These are phyloP conservation scores for Solanum pimpinellifolium DNA, from an alignment of 257 asterid genomes.

Conservation along the genomic window DNA sequence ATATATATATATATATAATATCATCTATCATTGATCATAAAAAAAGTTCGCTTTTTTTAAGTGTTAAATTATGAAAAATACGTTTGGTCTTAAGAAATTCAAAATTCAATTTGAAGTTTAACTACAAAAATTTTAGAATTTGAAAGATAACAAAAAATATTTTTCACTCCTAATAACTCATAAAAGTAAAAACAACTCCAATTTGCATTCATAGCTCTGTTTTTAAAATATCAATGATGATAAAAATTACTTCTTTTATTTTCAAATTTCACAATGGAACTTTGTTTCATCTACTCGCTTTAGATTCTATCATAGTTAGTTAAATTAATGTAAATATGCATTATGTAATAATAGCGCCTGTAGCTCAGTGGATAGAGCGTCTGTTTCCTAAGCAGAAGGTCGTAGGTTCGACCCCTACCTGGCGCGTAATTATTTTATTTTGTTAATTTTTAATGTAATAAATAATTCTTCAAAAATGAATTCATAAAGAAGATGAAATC, in stretches of 20 bases:
- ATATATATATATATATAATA: no score
- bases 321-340: no score
- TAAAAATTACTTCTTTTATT: no score
- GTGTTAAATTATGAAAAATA: no score
- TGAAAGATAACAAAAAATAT: no score
- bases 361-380: constrained; percentile 99
- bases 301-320: neutral
- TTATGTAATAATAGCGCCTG: constrained; percentile 28
- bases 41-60: no score
- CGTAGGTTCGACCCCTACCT: constrained; percentile 98
- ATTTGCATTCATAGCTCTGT: neutral
- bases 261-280: neutral
- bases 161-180: neutral
- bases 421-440: constrained; percentile 34
- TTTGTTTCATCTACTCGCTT: no score
- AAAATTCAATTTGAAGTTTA: no score
- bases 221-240: neutral
- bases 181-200: neutral
- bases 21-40: no score
- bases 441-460: neutral
- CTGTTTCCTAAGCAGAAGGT: constrained; percentile 98
- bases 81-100: neutral
- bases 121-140: no score
- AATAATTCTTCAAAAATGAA: no score
- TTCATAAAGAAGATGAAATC: no score